phyloP scores from a whole-genome alignment of 257 asterid species.

The Ocimum tenuiflorum region DNA sequence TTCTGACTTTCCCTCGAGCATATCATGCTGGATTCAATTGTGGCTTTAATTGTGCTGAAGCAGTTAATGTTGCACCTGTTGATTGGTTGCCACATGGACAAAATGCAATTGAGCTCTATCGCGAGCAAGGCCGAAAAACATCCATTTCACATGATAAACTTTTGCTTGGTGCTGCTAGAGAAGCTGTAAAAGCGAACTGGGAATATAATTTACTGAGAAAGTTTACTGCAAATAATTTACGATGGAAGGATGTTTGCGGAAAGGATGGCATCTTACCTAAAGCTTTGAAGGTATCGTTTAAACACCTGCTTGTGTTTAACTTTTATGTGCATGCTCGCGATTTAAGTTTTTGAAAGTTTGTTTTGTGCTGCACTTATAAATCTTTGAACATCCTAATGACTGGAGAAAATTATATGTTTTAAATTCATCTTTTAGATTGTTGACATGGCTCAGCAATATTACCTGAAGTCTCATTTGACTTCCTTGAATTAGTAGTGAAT shows the following conservation, averaged over 20 bases:
- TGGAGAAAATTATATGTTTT: background rate
- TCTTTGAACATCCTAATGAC: background rate
- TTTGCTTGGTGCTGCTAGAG: conserved; percentile 94
- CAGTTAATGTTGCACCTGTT: conserved; percentile 98
- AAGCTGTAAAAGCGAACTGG: conserved; percentile 96
- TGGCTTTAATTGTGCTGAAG: conserved; percentile 98
- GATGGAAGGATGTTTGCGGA: conserved; percentile 95
- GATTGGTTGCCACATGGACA: conserved; percentile 99
- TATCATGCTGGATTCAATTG: conserved; percentile 96
- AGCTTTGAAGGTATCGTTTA: conserved; percentile 65
- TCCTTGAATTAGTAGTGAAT: background rate
- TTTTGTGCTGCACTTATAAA: background rate
- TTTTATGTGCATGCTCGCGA: conserved; percentile 9
- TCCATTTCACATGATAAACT: conserved; percentile 93
- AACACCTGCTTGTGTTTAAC: background rate
- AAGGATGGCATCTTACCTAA: conserved; percentile 74
- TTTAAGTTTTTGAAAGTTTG: background rate
- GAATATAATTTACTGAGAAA: conserved; percentile 77
- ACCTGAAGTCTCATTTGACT: background rate
- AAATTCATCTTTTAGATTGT: background rate
- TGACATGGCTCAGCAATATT: background rate
- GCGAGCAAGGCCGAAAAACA: conserved; percentile 73
- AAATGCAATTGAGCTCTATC: conserved; percentile 85
- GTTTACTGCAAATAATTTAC: conserved; percentile 52
- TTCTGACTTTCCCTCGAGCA: conserved; percentile 96